A percentile compares a stretch with the other conserved stretches of the same genome.
phyloP scores from a whole-genome alignment of 1,284 basidiomycete species.

The Lignosus rhinocerotis region DNA sequence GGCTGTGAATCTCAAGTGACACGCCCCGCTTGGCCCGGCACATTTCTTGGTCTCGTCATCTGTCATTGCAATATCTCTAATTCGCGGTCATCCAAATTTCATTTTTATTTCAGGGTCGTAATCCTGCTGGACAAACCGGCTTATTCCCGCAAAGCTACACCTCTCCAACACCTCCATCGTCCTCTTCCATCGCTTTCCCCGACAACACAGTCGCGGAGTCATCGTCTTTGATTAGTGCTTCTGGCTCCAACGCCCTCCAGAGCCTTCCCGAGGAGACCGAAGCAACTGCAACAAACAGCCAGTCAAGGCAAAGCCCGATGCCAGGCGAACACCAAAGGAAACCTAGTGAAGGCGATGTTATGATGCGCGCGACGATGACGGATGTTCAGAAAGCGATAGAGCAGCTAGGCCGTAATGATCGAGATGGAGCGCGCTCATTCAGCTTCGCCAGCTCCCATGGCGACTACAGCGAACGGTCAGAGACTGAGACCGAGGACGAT shows the following conservation, averaged over 20 bases:
- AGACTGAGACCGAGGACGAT: constrained; percentile 56
- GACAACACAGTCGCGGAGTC: constrained; percentile 7
- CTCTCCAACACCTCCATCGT: constrained; percentile 54
- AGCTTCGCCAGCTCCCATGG: constrained; percentile 66
- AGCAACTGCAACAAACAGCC: constrained; percentile 30
- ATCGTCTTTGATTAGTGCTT: constrained; percentile 22
- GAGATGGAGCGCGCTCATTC: constrained; percentile 65
- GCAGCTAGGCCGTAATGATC: constrained; percentile 59
- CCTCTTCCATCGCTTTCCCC: constrained; percentile 26
- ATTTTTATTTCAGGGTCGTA: constrained; percentile 67
- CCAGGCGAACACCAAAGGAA: constrained; percentile 27
- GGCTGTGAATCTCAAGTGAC: too few species aligned
- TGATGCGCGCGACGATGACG: constrained; percentile 85
- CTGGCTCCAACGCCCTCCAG: constrained; percentile 31
- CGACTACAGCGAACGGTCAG: constrained; percentile 53
- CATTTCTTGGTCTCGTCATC: neutral
- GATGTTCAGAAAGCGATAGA: constrained; percentile 88
- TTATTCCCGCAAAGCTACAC: constrained; percentile 95
- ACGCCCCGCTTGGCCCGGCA: neutral
- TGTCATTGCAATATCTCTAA: neutral
- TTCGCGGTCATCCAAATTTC: neutral
- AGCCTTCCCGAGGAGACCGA: constrained; percentile 48
- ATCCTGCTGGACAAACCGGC: constrained; percentile 78
- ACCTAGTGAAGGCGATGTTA: constrained; percentile 45
- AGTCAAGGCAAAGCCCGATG: constrained; percentile 31